Evolutionary conservation across 495 filamentous ascomycete species (phyloP).

Genomic region (Aspergillus egyptiacus): DNA sequence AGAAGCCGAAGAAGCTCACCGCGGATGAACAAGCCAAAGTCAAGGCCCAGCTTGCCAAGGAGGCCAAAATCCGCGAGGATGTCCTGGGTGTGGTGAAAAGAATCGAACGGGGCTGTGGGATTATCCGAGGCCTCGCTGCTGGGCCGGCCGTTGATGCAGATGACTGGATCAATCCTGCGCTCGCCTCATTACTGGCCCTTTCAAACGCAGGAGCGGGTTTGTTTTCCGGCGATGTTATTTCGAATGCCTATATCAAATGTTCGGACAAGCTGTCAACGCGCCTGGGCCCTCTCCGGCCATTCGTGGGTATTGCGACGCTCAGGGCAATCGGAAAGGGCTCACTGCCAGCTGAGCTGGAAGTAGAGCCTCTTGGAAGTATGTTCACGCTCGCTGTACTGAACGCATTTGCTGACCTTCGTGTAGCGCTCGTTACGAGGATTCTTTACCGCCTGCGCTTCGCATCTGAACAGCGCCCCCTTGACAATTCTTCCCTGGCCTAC

Average conservation of each 20-base stretch:
- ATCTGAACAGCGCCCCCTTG: slow-evolving; percentile 87
- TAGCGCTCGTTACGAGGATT: slow-evolving; percentile 77
- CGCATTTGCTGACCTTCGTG: slow-evolving; percentile 5
- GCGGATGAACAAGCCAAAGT: slow-evolving; percentile 84
- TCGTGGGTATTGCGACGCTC: slow-evolving; percentile 82
- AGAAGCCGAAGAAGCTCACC: slow-evolving; percentile 82
- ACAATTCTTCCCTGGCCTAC: slow-evolving; percentile 77
- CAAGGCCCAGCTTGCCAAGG: slow-evolving; percentile 84
- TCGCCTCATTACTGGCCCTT: slow-evolving; percentile 61
- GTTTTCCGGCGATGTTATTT: slow-evolving; percentile 72
- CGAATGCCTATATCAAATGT: slow-evolving; percentile 70
- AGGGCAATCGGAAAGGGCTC: slow-evolving; percentile 67
- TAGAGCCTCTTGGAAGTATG: slow-evolving; percentile 67
- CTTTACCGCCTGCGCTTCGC: slow-evolving; percentile 86
- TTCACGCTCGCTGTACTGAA: not conserved
- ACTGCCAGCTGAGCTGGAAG: slow-evolving; percentile 60
- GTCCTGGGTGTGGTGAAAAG: slow-evolving; percentile 61
- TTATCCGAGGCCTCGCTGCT: slow-evolving; percentile 72
- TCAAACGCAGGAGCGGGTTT: slow-evolving; percentile 74
- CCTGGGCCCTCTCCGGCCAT: slow-evolving; percentile 68
- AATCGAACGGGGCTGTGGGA: slow-evolving; percentile 72
- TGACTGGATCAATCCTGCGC: slow-evolving; percentile 76
- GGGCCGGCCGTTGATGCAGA: slow-evolving; percentile 80
- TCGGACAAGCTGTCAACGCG: slow-evolving; percentile 66
- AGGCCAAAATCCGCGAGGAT: slow-evolving; percentile 65